Evolutionary conservation across 305 asterid genomes (phyloP), one percentile per base, ranked within the genome.

Genomic region (Fraxinus velutina): DNA sequence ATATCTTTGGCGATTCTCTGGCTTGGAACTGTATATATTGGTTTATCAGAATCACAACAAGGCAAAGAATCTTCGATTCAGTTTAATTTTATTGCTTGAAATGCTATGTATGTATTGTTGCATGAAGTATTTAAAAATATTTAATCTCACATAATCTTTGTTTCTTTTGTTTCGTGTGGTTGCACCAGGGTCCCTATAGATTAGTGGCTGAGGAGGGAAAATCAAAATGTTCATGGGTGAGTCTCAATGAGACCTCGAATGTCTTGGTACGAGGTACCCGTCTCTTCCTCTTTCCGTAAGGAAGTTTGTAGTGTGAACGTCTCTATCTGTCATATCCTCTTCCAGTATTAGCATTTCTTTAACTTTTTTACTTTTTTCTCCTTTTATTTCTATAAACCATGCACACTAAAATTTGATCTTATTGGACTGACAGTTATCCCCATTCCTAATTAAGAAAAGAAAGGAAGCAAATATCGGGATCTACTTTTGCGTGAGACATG

Each of bases 141-240:
- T 70, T 66, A 62, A 74, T 74, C 82, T 86, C 34, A 81, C 78
- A 34, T 62, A 21, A 66, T 50, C 24, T 81, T 74, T 12, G n/a
- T 79, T 55, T 71, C 24, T 81, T 78, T 62, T 83, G 73, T 73
- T 80, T 37, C 81, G 37, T 85, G 55, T 88, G 81, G 68, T 82
- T 78, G 81, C 79, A 83, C 83, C 87, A 96, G 99, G 99, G 95
- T 82, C 99, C 99, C 76, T 96, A 91, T 90, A 91, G 97, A 85
- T 88, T 94, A 90, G 98, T 96, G 79, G 98, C 96, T 0, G 98
- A 96, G 86, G 98, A 94, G 90, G 99, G 99, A n/a, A 96, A 93
- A 85, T 92, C 99, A 15, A 94, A 93, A 85, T 92, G 97, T 91
- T 92, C 97, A 5, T 90, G 97, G 97, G 97, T 96, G 89, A 94